Conservation (phyloP, 306 rosid species). For the Leucaena leucocephala region DNA sequence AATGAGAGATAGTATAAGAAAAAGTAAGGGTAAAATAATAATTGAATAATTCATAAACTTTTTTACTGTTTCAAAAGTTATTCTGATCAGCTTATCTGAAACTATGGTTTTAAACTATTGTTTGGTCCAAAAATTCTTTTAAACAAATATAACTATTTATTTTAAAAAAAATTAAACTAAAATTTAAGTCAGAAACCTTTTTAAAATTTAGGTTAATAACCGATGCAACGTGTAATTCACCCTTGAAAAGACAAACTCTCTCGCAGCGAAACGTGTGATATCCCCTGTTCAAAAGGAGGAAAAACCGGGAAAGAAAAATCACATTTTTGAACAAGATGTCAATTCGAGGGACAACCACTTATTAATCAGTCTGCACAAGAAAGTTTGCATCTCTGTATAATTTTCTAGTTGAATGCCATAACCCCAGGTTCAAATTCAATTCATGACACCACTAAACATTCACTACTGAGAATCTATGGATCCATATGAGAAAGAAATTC, state of each 20-base stretch:
- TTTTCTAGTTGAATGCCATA: background rate
- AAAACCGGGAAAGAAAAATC: background rate
- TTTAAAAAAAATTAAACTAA: too few relatives aligned
- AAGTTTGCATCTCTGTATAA: background rate
- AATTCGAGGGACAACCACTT: background rate
- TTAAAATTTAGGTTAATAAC: too few relatives aligned
- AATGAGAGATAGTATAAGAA: too few relatives aligned
- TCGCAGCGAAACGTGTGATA: background rate
- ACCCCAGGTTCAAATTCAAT: conserved; percentile 3
- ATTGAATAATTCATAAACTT: too few relatives aligned
- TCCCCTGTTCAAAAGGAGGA: background rate
- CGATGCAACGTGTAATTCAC: background rate
- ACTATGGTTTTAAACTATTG: too few relatives aligned
- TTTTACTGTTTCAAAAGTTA: too few relatives aligned
- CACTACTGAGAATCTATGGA: conserved; percentile 18
- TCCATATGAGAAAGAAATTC: conserved; percentile 5
- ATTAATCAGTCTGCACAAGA: background rate
- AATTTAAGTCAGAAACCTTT: too few relatives aligned
- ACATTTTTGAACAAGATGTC: background rate
- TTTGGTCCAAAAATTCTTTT: too few relatives aligned
- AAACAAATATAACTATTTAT: too few relatives aligned
- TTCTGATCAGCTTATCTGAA: too few relatives aligned
- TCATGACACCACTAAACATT: conserved; percentile 6
- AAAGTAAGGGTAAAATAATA: too few relatives aligned
- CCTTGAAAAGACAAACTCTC: background rate